Percentiles rank a stretch among this genome's conserved stretches.
Evolutionary conservation across 2,329 filamentous ascomycete species (phyloP).

Genomic region (Ophiosphaerella korrae): DNA sequence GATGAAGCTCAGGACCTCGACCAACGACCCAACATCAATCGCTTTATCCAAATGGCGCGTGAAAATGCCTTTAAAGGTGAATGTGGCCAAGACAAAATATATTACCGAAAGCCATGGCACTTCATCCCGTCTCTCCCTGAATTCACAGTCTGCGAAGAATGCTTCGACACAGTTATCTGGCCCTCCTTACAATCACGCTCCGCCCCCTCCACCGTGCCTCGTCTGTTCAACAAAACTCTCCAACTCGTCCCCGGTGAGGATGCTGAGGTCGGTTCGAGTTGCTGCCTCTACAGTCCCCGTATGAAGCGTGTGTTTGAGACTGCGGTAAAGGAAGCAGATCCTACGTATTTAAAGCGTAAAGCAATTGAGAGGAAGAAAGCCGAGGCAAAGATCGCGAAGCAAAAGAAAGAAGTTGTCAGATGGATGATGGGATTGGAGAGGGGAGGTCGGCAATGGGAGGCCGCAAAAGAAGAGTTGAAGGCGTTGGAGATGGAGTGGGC

Average conservation of each 20-base stretch:
- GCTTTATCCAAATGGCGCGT: constrained; percentile 68
- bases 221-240: constrained; percentile 57
- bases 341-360: constrained; percentile 65
- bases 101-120: constrained; percentile 73
- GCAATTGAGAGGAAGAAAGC: constrained; percentile 57
- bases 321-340: constrained; percentile 70
- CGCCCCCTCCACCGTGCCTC: constrained; percentile 47
- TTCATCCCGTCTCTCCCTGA: constrained; percentile 75
- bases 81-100: constrained; percentile 68
- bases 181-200: constrained; percentile 62
- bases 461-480: constrained; percentile 30
- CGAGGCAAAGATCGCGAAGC: constrained; percentile 51
- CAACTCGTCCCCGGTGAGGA: constrained; percentile 60
- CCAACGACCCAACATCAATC: constrained; percentile 59
- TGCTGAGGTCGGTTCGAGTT: constrained; percentile 55
- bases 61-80: constrained; percentile 53
- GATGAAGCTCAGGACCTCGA: constrained; percentile 45
- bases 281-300: constrained; percentile 78
- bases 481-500: constrained; percentile 37
- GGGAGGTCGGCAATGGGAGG: constrained; percentile 30
- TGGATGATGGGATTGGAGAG: constrained; percentile 31
- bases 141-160: constrained; percentile 85
- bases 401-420: constrained; percentile 41
- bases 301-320: constrained; percentile 77
- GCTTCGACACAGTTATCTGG: constrained; percentile 79